Percentiles rank a stretch among this genome's conserved stretches.
Conservation (phyloP, 2,329 filamentous ascomycete species). For the Botrytis byssoidea region DNA sequence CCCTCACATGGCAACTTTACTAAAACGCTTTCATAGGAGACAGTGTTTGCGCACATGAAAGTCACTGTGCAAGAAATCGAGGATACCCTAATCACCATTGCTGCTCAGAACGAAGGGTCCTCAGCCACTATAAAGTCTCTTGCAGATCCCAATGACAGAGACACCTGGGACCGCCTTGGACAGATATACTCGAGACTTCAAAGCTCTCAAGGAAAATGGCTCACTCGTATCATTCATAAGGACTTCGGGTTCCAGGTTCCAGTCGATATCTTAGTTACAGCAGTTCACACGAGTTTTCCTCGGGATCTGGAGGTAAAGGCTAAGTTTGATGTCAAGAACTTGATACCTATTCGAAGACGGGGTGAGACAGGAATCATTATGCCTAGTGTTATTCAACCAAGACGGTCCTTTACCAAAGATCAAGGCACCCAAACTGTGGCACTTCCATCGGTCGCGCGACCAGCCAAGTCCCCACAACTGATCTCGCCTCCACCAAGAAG, state of each 20-base stretch:
- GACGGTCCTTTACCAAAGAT: neutral
- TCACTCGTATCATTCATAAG: constrained; percentile 78
- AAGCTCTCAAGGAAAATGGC: constrained; percentile 79
- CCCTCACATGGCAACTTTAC: neutral
- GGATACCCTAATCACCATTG: constrained; percentile 60
- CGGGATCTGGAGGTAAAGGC: neutral
- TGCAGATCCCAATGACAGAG: constrained; percentile 15
- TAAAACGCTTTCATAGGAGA: neutral
- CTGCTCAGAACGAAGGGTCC: constrained; percentile 69
- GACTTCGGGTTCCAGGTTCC: constrained; percentile 49
- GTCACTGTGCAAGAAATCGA: constrained; percentile 75
- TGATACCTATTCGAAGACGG: constrained; percentile 6
- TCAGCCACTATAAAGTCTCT: constrained; percentile 55
- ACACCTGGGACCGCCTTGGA: constrained; percentile 43
- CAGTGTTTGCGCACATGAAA: constrained; percentile 27
- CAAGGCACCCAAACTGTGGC: neutral
- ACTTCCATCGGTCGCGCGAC: neutral
- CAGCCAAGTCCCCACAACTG: neutral
- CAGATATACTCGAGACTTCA: constrained; percentile 58
- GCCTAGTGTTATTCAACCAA: neutral
- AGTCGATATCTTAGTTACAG: constrained; percentile 62
- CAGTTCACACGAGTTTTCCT: constrained; percentile 20
- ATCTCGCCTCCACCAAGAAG: neutral
- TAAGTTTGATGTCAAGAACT: neutral
- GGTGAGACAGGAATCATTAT: neutral